Base-by-base conservation (phyloP, 23 red algal species). In the Pyropia yezoensis region DNA sequence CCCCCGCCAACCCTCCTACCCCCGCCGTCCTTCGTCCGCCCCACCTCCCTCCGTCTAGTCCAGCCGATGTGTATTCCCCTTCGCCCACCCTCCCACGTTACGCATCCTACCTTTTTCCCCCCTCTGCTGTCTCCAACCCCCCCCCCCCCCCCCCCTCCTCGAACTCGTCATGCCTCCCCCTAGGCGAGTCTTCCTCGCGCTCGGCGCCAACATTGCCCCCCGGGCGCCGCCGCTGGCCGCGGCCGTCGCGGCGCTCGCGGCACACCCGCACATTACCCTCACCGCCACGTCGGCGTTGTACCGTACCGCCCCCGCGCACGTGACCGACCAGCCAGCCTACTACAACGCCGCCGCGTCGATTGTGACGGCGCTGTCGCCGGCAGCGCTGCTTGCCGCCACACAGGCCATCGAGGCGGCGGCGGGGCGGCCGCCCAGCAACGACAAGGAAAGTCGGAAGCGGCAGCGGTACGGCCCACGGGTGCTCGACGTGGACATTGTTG, bases 401-500 rank as follows among this genome's bases (percentile, higher is more conserved):
- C 76, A 89, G 61, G n/a, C 50, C 6, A 83, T 96, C 30, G 92
- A 96, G 65, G 30, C 57, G n/a, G 66, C 77, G 1, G 49, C 84
- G 17, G 92, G 92, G 13, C 79, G 77, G 19, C 27, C 19, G 9
- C 17, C 27, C 1, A 0, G 70, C 11, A 24, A 17, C 30, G 30
- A 33, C 6, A 6, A 6, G 30, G 3, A 33, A 2, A 33, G 3
- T 11, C 3, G 30, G 0, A 1, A 1, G 1, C 55, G 63, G 23
- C 50, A 53, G 9, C 84, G 80, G 15, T 70, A 89, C 47, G 86
- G 92, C 3, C 92, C 92, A 14, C 84, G 92, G 49, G 51, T 78
- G 27, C 69, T 96, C 25, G 92, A 96, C 50, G 60, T 96, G 17
- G 92, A 96, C 62, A 85, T 96, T 51, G 54, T 96, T 18, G 62